These are phyloP conservation scores for Aspergillus saccharolyticus DNA, from an alignment of 495 filamentous ascomycete genomes.

Conservation along the genomic window DNA sequence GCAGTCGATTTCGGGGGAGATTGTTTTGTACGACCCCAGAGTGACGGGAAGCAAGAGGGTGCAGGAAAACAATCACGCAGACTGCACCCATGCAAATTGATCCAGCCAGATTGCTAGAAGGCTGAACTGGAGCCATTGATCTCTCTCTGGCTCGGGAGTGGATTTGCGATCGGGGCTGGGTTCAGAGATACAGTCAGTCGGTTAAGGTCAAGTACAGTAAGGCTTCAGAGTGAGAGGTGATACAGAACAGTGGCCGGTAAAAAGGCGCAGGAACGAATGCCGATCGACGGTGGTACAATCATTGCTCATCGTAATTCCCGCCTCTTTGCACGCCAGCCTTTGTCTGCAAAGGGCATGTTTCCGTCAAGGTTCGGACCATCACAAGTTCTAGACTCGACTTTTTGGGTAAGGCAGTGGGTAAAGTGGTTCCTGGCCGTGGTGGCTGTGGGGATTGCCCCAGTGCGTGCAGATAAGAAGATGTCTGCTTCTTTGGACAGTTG, in stretches of 20 bases:
- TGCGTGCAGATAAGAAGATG: constrained; percentile 22
- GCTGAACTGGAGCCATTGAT: background rate
- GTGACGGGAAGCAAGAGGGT: background rate
- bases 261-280: constrained; percentile 12
- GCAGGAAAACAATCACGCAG: background rate
- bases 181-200: background rate
- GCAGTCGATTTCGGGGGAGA: background rate
- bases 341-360: constrained; percentile 6
- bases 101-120: background rate
- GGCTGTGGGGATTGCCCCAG: constrained; percentile 18
- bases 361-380: constrained; percentile 22
- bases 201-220: constrained; percentile 2
- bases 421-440: constrained; percentile 21
- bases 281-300: constrained; percentile 12
- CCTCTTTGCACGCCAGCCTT: constrained; percentile 11
- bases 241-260: background rate
- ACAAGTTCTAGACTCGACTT: constrained; percentile 20
- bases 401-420: background rate
- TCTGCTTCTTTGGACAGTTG: background rate
- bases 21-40: background rate
- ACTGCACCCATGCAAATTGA: background rate
- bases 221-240: background rate
- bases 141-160: background rate
- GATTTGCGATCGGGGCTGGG: background rate
- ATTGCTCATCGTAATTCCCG: constrained; percentile 30